Conservation (phyloP, 306 rosid species). For the Corylus heterophylla region DNA sequence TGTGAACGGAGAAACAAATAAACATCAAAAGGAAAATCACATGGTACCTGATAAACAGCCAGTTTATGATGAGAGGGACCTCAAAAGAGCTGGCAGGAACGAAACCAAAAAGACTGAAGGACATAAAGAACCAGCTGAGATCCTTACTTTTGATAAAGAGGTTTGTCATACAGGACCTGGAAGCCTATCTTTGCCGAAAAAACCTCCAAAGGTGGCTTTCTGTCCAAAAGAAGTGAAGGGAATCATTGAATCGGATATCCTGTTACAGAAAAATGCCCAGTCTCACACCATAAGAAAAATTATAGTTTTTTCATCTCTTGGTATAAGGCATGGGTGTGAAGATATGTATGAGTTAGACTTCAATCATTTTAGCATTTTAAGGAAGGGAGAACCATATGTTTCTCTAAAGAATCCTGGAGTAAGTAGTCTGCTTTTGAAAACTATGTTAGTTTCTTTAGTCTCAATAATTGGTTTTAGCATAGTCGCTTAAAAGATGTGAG, state of each 20-base stretch:
- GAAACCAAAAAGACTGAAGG: slow-evolving; percentile 30
- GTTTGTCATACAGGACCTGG: slow-evolving; percentile 27
- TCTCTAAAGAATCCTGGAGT: slow-evolving; percentile 75
- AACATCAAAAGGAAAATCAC: slow-evolving; percentile 27
- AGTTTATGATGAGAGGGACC: slow-evolving; percentile 21
- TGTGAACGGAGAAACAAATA: slow-evolving; percentile 33
- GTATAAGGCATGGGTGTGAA: slow-evolving; percentile 85
- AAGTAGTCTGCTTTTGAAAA: slow-evolving; percentile 34
- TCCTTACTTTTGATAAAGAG: slow-evolving; percentile 25
- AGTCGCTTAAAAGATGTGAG: not conserved
- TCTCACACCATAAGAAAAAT: slow-evolving; percentile 85
- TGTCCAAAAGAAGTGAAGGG: slow-evolving; percentile 85
- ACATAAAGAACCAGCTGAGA: slow-evolving; percentile 12
- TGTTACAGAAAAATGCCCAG: slow-evolving; percentile 62
- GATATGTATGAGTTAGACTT: slow-evolving; percentile 79
- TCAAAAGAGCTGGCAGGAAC: slow-evolving; percentile 24
- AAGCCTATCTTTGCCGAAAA: slow-evolving; percentile 39
- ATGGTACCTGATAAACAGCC: slow-evolving; percentile 24
- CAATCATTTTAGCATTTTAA: slow-evolving; percentile 72
- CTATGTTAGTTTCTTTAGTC: not conserved
- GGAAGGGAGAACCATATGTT: slow-evolving; percentile 66
- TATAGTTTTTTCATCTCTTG: slow-evolving; percentile 81
- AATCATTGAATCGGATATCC: slow-evolving; percentile 57
- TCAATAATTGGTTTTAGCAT: not conserved
- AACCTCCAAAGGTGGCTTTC: slow-evolving; percentile 70